These are phyloP conservation scores for Gamsiella multidivaricata DNA, from an alignment of 192 early-diverging fungal genomes.

Conservation along the genomic window DNA sequence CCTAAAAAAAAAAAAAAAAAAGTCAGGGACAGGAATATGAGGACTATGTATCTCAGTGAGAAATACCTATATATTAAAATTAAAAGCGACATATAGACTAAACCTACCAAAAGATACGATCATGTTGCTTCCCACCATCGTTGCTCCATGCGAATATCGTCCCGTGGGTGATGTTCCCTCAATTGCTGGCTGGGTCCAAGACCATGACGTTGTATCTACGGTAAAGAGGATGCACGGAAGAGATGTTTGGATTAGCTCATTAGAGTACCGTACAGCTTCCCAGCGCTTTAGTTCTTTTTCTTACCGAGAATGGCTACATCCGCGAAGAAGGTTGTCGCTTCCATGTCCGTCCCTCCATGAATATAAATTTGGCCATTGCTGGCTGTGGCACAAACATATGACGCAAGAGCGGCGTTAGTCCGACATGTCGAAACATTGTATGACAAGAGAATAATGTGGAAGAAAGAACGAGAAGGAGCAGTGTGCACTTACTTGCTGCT, in stretches of 20 bases:
- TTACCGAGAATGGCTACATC: constrained; percentile 50
- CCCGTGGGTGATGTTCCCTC: constrained; percentile 42
- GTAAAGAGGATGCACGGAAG: too few species aligned
- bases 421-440: neutral
- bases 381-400: constrained; percentile 11
- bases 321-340: constrained; percentile 30
- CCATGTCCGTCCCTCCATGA: constrained; percentile 44
- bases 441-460: neutral
- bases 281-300: too few species aligned
- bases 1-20: constrained; percentile 19
- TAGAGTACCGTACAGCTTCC: too few species aligned
- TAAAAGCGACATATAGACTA: too few species aligned
- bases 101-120: constrained; percentile 37
- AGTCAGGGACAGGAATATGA: too few species aligned
- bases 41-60: too few species aligned
- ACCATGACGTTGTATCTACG: constrained; percentile 45
- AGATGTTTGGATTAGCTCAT: too few species aligned
- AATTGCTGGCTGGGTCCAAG: constrained; percentile 46
- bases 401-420: constrained; percentile 6
- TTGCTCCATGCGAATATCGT: constrained; percentile 44
- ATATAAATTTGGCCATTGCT: constrained; percentile 42
- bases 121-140: constrained; percentile 45
- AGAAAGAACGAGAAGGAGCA: neutral
- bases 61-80: too few species aligned
- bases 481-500: constrained; percentile 41